These are phyloP conservation scores for Auricularia auricula-judae DNA, from an alignment of 768 basidiomycete genomes.

Conservation along the genomic window DNA sequence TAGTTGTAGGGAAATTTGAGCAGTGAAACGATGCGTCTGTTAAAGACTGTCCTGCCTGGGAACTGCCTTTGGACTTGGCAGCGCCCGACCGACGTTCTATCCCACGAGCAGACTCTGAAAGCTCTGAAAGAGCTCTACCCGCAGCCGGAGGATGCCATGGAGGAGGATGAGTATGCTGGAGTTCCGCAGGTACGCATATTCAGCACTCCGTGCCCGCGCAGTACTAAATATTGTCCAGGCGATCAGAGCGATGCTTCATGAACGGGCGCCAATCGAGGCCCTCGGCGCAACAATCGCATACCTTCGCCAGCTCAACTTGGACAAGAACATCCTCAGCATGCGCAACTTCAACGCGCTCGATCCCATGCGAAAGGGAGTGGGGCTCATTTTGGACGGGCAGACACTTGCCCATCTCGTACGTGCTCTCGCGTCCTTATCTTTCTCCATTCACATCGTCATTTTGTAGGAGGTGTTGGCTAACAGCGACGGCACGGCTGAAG, in stretches of 20 bases:
- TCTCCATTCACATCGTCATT: neutral
- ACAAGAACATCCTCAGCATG: slow-evolving; percentile 90
- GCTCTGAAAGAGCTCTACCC: slow-evolving; percentile 62
- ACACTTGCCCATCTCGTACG: slow-evolving; percentile 82
- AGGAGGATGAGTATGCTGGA: neutral
- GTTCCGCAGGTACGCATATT: neutral
- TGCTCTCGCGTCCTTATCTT: too few species aligned
- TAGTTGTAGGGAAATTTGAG: slow-evolving; percentile 54
- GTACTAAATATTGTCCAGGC: neutral
- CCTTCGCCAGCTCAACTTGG: slow-evolving; percentile 87
- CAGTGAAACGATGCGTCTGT: slow-evolving; percentile 65
- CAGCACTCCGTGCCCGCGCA: too few species aligned
- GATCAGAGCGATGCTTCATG: neutral
- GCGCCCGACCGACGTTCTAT: slow-evolving; percentile 71
- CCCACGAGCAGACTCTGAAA: slow-evolving; percentile 56
- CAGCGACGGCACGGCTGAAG: slow-evolving; percentile 88
- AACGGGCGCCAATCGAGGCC: neutral
- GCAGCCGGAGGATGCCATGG: slow-evolving; percentile 25
- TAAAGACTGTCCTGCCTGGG: slow-evolving; percentile 71
- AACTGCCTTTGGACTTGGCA: slow-evolving; percentile 85
- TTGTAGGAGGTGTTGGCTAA: slow-evolving; percentile 65
- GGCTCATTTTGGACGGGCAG: slow-evolving; percentile 81
- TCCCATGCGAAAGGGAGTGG: slow-evolving; percentile 64
- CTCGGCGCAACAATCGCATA: slow-evolving; percentile 36
- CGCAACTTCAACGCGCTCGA: slow-evolving; percentile 97